Evolutionary conservation across 1,139 yeast species (phyloP), one percentile per base, ranked within the genome.

Genomic region (Lodderomyces margitis): DNA sequence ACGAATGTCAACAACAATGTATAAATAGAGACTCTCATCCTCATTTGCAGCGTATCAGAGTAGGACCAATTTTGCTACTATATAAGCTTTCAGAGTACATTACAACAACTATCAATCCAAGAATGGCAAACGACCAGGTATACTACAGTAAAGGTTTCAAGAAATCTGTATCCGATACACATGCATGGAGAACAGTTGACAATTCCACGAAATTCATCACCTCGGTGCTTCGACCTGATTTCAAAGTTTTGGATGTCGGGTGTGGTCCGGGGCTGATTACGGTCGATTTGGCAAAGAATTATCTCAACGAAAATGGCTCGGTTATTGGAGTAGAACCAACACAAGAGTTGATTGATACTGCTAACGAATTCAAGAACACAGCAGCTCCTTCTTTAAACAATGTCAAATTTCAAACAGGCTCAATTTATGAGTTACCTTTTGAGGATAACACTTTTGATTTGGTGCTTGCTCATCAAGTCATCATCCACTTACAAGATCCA

Each of bases 181-280:
- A 68, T 46, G 43, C 55, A 7, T 66, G 70, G 68, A 51, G 73
- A 44, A 61, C 55, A 2, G 69, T 63, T 2, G 57, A 50, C 21
- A 47, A 62, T 44, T 61, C 67, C 4, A 53, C 61, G 6, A 54
- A 51, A 2, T 67, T 57, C 46, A 42, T 65, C 39, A 45, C 65
- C 19, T 61, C 64, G 2, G 53, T 57, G 24, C 44, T 68, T 36
- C 53, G 60, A 42, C 56, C 60, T 4, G 50, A 54, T 30, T 51
- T 52, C 38, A 46, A 50, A 27, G 53, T 68, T 12, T 56, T 68
- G 15, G 74, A 70, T 46, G 68, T 68, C 10, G 75, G 75, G 1
- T 63, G 66, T 45, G 74, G 74, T 0, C 74, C 74, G 1, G 74
- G 71, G 1, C 54, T 71, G 15, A 68, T 68, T 37, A 64, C 70